Conservation (phyloP, 2,329 filamentous ascomycete genomes). For the Fusarium cicatricum region DNA sequence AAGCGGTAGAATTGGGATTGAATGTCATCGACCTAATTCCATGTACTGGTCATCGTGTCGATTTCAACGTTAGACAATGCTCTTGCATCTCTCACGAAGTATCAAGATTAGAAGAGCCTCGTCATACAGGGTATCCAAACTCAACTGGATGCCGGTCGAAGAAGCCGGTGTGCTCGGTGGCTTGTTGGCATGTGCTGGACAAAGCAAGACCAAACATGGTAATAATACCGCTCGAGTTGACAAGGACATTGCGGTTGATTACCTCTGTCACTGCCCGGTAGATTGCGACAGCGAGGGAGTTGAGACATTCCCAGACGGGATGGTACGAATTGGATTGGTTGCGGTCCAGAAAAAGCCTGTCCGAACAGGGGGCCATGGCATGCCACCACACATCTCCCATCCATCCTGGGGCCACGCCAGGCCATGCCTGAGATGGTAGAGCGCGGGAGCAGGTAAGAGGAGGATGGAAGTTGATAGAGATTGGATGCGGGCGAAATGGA, state of each 20-base stretch:
- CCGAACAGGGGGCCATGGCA: constrained; percentile 34
- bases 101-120: constrained; percentile 9
- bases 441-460: not conserved
- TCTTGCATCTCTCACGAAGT: no score
- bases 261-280: constrained; percentile 22
- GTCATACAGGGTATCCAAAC: constrained; percentile 7
- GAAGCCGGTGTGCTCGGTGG: not conserved
- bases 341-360: constrained; percentile 22
- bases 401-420: constrained; percentile 18
- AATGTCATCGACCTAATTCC: constrained; percentile 1
- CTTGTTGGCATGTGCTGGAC: constrained; percentile 16
- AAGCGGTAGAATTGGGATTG: constrained; percentile 4
- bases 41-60: not conserved
- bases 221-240: constrained; percentile 10
- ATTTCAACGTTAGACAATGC: not conserved
- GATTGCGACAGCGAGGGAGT: constrained; percentile 38
- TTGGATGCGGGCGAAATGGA: not conserved
- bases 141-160: constrained; percentile 6
- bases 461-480: constrained; percentile 10
- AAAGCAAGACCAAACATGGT: not conserved
- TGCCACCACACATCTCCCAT: constrained; percentile 33
- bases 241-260: constrained; percentile 1
- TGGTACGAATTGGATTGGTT: constrained; percentile 30
- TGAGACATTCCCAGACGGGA: constrained; percentile 36
- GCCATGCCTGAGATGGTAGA: constrained; percentile 11